Evolutionary conservation across 441 rosid genomes (phyloP), one percentile per base, ranked within the genome.

Genomic region (Gossypium gossypioides): DNA sequence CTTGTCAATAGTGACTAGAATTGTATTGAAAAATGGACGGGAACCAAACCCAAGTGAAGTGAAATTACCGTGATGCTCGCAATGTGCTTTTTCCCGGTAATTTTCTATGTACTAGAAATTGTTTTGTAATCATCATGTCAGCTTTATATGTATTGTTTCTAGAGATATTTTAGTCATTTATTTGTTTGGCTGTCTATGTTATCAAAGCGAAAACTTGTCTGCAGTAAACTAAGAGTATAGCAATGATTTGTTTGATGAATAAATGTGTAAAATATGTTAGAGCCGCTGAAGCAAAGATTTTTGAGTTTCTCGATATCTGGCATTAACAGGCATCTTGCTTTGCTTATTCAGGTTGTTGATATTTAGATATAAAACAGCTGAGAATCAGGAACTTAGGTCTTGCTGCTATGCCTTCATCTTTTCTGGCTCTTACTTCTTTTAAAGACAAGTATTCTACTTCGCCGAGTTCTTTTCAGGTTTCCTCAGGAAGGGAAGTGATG

Each of bases 401-500:
- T 77, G 74, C 37, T 1, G 55, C 79, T 58, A 80, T 82, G 84
- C 78, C 86, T 73, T 87, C 89, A 4, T 83, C 79, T 63, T 86
- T 74, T 68, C 79, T 83, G 34, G 82, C 84, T 76, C 77, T 81
- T 71, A 82, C 79, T 25, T 58, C 68, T 58, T 58, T 77, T 29
- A 78, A 79, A 65, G 82, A 76, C 72, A 85, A 75, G 74, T 80
- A 78, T 72, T 74, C 78, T 25, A 81, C 81, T 44, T 77, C 80
- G 60, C 81, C 83, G 40, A 77, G 72, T 57, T 67, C 82, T 60
- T 84, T 83, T 74, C 86, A 76, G 86, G 81, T 77, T 77, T 77
- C 84, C 68, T 76, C 84, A 44, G 87, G 78, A 80, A 79, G 80
- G 79, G 87, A 84, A 76, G 72, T 74, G 58, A 83, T 82, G 81